phyloP scores from a whole-genome alignment of 1,139 yeast species.

The Pichia sp. region DNA sequence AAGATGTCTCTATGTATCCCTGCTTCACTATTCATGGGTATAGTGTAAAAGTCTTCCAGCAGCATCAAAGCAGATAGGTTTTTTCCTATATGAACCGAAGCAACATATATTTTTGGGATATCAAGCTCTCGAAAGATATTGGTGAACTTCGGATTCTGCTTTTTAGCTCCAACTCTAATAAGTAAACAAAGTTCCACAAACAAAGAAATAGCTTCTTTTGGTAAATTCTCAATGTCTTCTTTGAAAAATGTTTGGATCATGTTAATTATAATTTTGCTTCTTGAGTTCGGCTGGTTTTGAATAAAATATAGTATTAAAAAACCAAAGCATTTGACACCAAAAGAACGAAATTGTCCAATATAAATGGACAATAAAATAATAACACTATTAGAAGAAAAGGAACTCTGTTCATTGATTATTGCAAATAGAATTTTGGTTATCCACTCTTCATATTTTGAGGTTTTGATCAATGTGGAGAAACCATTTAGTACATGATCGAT shows the following conservation, averaged over 20 bases:
- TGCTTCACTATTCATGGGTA: not conserved
- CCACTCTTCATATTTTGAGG: conserved; percentile 20
- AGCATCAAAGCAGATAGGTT: conserved; percentile 44
- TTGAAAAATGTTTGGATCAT: conserved; percentile 19
- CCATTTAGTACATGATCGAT: conserved; percentile 13
- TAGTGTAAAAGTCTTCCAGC: conserved; percentile 37
- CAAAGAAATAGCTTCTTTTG: conserved; percentile 24
- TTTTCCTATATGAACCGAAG: conserved; percentile 32
- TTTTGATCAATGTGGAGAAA: conserved; percentile 11
- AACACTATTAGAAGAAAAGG: conserved; percentile 9
- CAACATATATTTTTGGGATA: conserved; percentile 24
- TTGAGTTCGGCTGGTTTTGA: conserved; percentile 12
- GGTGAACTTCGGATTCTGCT: conserved; percentile 27
- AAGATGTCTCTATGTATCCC: conserved; percentile 14
- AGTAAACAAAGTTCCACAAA: conserved; percentile 34
- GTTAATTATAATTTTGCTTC: conserved; percentile 10
- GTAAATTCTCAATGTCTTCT: conserved; percentile 5
- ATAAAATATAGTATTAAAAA: conserved; percentile 24
- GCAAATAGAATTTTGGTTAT: conserved; percentile 26
- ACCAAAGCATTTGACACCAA: conserved; percentile 15
- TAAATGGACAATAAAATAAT: conserved; percentile 21
- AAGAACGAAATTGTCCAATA: conserved; percentile 16
- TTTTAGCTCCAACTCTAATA: conserved; percentile 38
- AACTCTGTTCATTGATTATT: conserved; percentile 28
- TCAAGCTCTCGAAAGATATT: conserved; percentile 32